Conservation (phyloP, 2,329 filamentous ascomycete genomes). For the Cordyceps javanica region DNA sequence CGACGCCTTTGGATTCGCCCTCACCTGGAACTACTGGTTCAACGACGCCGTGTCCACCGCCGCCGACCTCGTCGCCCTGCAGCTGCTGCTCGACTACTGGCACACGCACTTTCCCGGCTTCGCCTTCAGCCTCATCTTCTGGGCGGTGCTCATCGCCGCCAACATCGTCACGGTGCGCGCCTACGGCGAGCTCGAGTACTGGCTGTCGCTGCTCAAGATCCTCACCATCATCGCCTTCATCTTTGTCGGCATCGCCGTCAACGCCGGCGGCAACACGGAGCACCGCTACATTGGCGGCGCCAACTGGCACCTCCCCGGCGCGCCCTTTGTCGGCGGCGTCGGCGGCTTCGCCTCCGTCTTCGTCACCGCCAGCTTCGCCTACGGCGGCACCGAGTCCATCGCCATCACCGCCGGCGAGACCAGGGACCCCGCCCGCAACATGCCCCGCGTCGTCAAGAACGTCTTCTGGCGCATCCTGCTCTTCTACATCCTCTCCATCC, state of each 20-base stretch:
- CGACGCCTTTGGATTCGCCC: conserved; percentile 46
- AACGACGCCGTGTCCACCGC: conserved; percentile 53
- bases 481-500: conserved; percentile 38
- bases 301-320: conserved; percentile 52
- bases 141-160: conserved; percentile 44
- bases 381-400: conserved; percentile 18
- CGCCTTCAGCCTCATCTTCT: conserved; percentile 57
- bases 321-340: conserved; percentile 59
- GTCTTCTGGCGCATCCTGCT: conserved; percentile 58
- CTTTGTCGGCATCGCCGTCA: conserved; percentile 50
- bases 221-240: conserved; percentile 54
- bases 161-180: conserved; percentile 30
- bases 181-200: conserved; percentile 44
- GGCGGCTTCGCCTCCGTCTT: conserved; percentile 57
- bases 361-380: conserved; percentile 52
- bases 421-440: conserved; percentile 52
- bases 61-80: conserved; percentile 48
- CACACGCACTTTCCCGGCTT: conserved; percentile 56
- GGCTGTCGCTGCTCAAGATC: conserved; percentile 49
- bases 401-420: conserved; percentile 63
- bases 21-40: conserved; percentile 60
- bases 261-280: conserved; percentile 46
- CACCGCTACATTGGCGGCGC: conserved; percentile 52
- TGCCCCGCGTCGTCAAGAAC: conserved; percentile 59
- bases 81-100: conserved; percentile 56